Evolutionary conservation across 371 early-diverging fungal genomes (phyloP), one percentile per base, ranked within the genome.

Genomic region (Mycotypha africana): DNA sequence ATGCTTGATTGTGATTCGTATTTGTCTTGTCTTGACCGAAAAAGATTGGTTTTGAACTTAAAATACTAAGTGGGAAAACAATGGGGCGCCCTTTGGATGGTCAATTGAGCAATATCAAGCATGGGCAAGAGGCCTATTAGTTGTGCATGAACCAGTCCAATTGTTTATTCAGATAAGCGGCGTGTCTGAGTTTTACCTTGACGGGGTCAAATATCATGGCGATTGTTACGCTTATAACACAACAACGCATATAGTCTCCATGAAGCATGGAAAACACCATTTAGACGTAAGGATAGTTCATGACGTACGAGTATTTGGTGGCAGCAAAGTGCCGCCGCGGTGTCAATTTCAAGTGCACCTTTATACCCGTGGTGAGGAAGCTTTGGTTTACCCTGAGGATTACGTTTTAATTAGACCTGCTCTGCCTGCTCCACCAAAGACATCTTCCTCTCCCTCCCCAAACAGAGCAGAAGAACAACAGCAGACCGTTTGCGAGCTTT

Each of bases 261-360:
- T 78, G 3, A 34, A 39, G 2, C 51, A 61, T 7, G 82, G 82
- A 1, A 37, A 32, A 2, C 81, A 86, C 45, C 56, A 40, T 0
- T 42, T 86, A 2, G 70, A 72, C 32, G 69, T 85, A 3, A 69
- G 76, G 28, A 58, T 79, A 5, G 67, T 74, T 0, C 74, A 81
- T 65, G 87, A 86, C 48, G 75, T 84, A 2, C 72, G 87, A 2
- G 57, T 81, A 8, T 81, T 79, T 64, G 84, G 85, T 8, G 65
- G 65, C 3, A 81, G 76, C 35, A 66, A 53, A 8, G 26, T 60
- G 10, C 72, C 76, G 11, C 83, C 84, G 7, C 62, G 59, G 42
- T 46, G 65, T 34, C 38, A 32, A 8, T 79, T 76, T 39, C n/a
- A 39, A n/a, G 47, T 56, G 0, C n/a, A 14, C 12, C 4, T 56